Evolutionary conservation across 75 land plant species (phyloP), one percentile per base, ranked within the genome.

Genomic region (Selaginella moellendorffii): DNA sequence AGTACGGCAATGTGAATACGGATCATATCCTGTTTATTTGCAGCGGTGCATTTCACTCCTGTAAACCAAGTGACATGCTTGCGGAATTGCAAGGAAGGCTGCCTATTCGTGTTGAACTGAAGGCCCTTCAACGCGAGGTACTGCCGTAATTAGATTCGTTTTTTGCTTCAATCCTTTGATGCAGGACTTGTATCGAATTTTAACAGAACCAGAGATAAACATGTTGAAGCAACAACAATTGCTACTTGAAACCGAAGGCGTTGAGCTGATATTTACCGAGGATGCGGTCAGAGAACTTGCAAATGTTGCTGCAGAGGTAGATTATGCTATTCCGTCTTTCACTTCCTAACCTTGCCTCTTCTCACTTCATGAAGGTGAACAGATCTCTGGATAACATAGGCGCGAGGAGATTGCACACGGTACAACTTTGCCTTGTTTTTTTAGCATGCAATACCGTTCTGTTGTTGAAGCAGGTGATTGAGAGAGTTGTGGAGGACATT

Each of bases 21-120:
- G 73, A 75, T 66, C 77, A 75, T 42, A 75, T 75, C 26, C 68
- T 75, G 31, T 75, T 75, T 59, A 70, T 75, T 51, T 75, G 77
- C 29, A 75, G 73, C 27, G 73, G 73, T 52, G 77, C 77, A 12
- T 75, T 75, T 52, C 77, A 75, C 70, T 58, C 73, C 25, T 75
- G 77, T 56, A 75, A 75, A 54, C 77, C 77, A 17, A 65, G 77
- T 28, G 77, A 75, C 52, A 75, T 75, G 77, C 64, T 75, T 23
- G 73, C 69, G 23, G 77, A 75, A 27, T 62, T 75, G 69, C 77
- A 75, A 70, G 73, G 77, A 24, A 62, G 73, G 12, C 30, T 75
- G 27, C 77, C 73, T 1, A 75, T 75, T 52, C 68, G 77, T 2
- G 77, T 75, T 25, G 77, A 75, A 61, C 52, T 75, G 0, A 75